These are phyloP conservation scores for Hansenula anomala DNA, from an alignment of 1,139 yeast species.

Conservation along the genomic window DNA sequence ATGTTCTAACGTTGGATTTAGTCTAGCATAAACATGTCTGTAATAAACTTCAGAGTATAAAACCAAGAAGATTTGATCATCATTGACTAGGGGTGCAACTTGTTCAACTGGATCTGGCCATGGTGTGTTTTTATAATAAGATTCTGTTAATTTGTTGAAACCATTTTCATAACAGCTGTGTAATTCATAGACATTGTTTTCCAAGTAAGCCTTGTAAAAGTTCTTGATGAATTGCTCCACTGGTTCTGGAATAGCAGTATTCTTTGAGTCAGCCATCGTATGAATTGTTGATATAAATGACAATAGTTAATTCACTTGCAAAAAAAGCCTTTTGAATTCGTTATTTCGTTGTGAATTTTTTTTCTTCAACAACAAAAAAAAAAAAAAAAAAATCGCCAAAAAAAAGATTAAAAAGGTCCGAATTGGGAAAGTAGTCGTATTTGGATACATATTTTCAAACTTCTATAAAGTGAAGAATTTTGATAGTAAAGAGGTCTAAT, in stretches of 20 bases:
- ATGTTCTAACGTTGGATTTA: constrained; percentile 38
- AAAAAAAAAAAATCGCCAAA: no score
- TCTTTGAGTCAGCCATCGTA: constrained; percentile 9
- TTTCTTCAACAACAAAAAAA: no score
- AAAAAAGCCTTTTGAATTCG: no score
- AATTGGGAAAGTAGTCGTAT: no score
- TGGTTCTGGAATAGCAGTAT: constrained; percentile 36
- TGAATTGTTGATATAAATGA: no score
- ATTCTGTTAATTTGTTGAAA: constrained; percentile 41
- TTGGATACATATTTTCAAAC: no score
- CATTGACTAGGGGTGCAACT: constrained; percentile 36
- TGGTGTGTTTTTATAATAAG: constrained; percentile 34
- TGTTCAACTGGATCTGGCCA: constrained; percentile 43
- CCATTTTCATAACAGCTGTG: constrained; percentile 39
- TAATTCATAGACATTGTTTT: constrained; percentile 37
- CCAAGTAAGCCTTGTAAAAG: constrained; percentile 37
- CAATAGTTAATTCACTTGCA: no score
- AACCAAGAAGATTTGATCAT: constrained; percentile 39
- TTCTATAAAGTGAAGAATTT: no score
- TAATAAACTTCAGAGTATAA: constrained; percentile 44
- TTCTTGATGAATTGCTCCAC: constrained; percentile 37
- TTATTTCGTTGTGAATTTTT: no score
- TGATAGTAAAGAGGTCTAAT: no score
- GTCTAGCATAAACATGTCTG: constrained; percentile 41
- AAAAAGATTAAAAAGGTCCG: no score